Evolutionary conservation across 352 stramenopile species (phyloP), one percentile per base, ranked within the genome.

Genomic region (Pythium oligandrum): DNA sequence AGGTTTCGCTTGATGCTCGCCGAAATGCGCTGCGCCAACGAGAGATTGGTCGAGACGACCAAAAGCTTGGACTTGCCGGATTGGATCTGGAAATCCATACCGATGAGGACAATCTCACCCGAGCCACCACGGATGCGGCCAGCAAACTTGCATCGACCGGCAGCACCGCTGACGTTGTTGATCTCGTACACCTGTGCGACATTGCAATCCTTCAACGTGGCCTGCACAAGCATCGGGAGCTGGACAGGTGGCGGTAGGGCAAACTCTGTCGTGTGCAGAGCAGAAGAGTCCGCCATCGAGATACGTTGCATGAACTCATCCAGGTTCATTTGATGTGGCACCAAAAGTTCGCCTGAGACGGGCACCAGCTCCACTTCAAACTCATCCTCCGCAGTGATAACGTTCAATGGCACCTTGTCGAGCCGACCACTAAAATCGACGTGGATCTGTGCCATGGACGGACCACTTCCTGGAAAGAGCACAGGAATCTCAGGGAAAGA

Each of bases 401-500:
- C 71, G 17, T 87, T 57, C 17, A 93, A 55, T n/a, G 72, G 59
- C 17, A 95, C 55, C 36, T 75, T 72, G 48, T 95, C 84, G 0
- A 93, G 57, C 31, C 70, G 68, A 8, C 82, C 81, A 12, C 65
- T 61, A 50, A 96, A 95, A 59, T 97, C 75, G 36, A 95, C 78
- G 43, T 94, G 79, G 48, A 97, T 53, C 53, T 91, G 76, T 0
- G 77, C 85, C 73, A 90, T 90, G 2, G 73, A 83, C 11, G 75
- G 71, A 5, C 72, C 79, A 8, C 70, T 85, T 7, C 86, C 85
- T 42, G 87, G 80, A 48, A 92, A 90, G 31, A 97, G 56, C 7
- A 95, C 75, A 7, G 87, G 76, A 17, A 96, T 75, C 57, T 96
- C 81, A 3, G 80, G 71, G 59, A 92, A 96, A 12, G 83, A 70